Base-by-base conservation (phyloP, 352 stramenopile species). In the Globisporangium mamillatum region DNA sequence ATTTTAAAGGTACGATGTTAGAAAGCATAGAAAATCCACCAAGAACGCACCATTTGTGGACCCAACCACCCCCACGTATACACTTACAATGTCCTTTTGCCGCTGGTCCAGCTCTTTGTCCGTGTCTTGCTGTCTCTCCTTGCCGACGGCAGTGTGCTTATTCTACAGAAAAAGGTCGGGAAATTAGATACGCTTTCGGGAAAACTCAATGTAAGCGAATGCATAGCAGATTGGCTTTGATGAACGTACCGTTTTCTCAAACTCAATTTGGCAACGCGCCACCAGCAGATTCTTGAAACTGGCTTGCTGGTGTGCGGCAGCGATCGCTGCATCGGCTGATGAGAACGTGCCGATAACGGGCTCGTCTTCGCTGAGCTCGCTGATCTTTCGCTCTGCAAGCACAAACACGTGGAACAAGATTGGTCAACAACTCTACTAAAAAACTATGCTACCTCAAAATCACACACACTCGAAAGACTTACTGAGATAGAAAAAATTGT, bases 271-370 rank as follows among this genome's bases (percentile, higher is more conserved):
- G 72, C 87, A 96, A 16, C 84, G 79, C 9, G 78, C 86, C 10
- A 96, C 82, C 9, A 96, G 75, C 29, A 96, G 73, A 7, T 80
- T 75, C 64, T 89, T 92, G 72, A 96, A 96, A 60, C 67, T 91
- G 2, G 79, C 84, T 53, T 82, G 73, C 24, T 76, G 79, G 27
- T 68, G 32, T 18, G 73, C 87, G 12, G 72, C 76, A 59, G 91
- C 71, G 12, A 79, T 72, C 20, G 89, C 86, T 57, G 72, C 55
- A 3, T 89, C 77, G 32, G 69, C 73, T 48, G 87, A 90, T 46
- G 77, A 52, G 44, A 88, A 95, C 1, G 77, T 75, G 20, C 89
- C 89, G 4, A 89, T 67, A 24, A 94, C 62, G 0, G 81, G 84
- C 60, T 96, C 86, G 29, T 91, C 75, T 58, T 89, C 84, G 8